These are phyloP conservation scores for Moniliella sp. DNA, from an alignment of 1,284 basidiomycete species.

Conservation along the genomic window DNA sequence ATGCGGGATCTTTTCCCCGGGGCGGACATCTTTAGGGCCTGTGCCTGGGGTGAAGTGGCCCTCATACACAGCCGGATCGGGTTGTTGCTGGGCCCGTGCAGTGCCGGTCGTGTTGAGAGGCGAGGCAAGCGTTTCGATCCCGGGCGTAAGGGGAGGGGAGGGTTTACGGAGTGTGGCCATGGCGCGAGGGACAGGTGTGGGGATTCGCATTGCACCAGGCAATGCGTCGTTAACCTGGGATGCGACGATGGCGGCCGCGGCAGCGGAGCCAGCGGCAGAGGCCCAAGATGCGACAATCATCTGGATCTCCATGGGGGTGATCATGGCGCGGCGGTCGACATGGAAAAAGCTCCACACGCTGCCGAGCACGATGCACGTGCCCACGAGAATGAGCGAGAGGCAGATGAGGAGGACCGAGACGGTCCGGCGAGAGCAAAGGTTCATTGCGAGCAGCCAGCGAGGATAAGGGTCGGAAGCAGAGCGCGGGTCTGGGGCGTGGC, in stretches of 20 bases:
- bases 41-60: slow-evolving; percentile 5
- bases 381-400: slow-evolving; percentile 62
- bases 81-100: too few species aligned
- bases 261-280: too few species aligned
- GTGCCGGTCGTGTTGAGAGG: not conserved
- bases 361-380: slow-evolving; percentile 74
- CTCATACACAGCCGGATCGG: not conserved
- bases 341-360: slow-evolving; percentile 73
- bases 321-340: slow-evolving; percentile 38
- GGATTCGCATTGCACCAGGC: not conserved
- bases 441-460: too few species aligned
- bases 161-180: not conserved
- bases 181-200: too few species aligned
- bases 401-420: slow-evolving; percentile 44
- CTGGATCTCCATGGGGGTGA: slow-evolving; percentile 20
- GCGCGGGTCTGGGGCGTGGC: too few species aligned
- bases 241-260: not conserved
- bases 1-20: slow-evolving; percentile 56
- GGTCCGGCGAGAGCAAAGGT: too few species aligned
- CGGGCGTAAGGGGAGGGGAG: not conserved
- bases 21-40: too few species aligned
- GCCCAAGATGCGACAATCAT: slow-evolving; percentile 1
- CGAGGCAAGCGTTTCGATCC: not conserved
- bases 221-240: not conserved
- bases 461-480: too few species aligned